Evolutionary conservation across 441 rosid genomes (phyloP).

Genomic region (Arabidopsis lyrata): DNA sequence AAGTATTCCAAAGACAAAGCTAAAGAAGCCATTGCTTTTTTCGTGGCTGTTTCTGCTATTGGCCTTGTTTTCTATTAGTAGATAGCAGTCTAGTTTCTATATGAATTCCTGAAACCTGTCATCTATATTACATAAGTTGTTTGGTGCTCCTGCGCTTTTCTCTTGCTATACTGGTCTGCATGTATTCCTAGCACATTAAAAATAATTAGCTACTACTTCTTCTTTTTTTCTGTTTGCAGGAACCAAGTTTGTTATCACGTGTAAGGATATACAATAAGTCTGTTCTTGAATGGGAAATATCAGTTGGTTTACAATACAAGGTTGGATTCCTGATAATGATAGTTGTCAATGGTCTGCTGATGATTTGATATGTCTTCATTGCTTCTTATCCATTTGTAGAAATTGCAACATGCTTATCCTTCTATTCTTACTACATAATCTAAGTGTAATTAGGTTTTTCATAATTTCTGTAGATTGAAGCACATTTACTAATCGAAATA

Average conservation of each 20-base stretch:
- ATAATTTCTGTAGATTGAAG: neutral
- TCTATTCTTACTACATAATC: neutral
- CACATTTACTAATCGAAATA: neutral
- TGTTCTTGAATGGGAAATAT: slow-evolving; percentile 91
- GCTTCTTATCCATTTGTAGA: neutral
- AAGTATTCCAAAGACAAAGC: neutral
- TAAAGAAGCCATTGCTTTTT: neutral
- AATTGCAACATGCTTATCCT: neutral
- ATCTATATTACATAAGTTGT: neutral
- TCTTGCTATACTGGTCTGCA: neutral
- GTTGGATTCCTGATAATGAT: slow-evolving; percentile 43
- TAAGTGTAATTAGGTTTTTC: neutral
- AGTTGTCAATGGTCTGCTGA: neutral
- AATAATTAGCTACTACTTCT: slow-evolving; percentile 2
- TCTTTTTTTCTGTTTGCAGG: slow-evolving; percentile 54
- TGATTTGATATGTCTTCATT: neutral
- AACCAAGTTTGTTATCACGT: slow-evolving; percentile 82
- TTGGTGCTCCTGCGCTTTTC: neutral
- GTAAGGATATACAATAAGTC: slow-evolving; percentile 84
- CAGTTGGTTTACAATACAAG: slow-evolving; percentile 88
- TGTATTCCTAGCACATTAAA: neutral
- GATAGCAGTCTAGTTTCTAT: neutral
- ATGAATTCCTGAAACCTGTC: neutral
- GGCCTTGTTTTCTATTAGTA: neutral
- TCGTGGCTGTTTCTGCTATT: slow-evolving; percentile 1